Conservation (phyloP, 2,329 filamentous ascomycete genomes). For the Arthrinium puccinioides region DNA sequence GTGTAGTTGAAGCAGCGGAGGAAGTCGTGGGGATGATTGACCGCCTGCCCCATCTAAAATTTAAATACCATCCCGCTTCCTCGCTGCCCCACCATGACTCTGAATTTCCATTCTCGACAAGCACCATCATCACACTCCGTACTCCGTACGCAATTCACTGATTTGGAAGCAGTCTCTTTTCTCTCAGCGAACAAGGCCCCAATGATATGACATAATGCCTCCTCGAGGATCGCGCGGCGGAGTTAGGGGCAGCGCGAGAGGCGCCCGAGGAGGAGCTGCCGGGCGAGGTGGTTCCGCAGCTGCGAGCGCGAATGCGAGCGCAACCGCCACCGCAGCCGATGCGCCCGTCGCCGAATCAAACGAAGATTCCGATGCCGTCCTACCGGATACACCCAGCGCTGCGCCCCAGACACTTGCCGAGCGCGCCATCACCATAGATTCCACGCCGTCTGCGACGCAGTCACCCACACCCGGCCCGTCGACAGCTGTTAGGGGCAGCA, state of each 20-base stretch:
- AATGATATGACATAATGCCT: slow-evolving; percentile 8
- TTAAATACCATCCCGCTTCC: no score
- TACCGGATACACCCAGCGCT: neutral
- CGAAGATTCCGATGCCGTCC: neutral
- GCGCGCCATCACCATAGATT: slow-evolving; percentile 4
- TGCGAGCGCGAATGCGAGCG: neutral
- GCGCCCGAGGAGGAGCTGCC: slow-evolving; percentile 6
- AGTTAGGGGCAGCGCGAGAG: slow-evolving; percentile 7
- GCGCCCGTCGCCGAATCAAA: neutral
- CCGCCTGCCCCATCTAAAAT: no score
- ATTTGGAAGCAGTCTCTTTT: neutral
- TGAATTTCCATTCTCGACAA: no score
- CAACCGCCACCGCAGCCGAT: neutral
- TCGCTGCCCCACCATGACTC: no score
- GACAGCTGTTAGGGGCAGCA: slow-evolving; percentile 15
- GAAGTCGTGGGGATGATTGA: no score
- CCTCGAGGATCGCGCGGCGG: slow-evolving; percentile 7
- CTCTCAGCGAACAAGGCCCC: slow-evolving; percentile 1
- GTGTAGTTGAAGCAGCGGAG: no score
- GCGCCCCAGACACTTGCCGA: no score
- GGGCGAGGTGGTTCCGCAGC: slow-evolving; percentile 1
- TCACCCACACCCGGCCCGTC: slow-evolving; percentile 26
- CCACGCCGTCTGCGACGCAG: slow-evolving; percentile 10
- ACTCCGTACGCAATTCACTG: no score
- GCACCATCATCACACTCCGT: no score